Evolutionary conservation across 805 yeast species (phyloP).

Genomic region (Schwanniomyces vanrijiae): DNA sequence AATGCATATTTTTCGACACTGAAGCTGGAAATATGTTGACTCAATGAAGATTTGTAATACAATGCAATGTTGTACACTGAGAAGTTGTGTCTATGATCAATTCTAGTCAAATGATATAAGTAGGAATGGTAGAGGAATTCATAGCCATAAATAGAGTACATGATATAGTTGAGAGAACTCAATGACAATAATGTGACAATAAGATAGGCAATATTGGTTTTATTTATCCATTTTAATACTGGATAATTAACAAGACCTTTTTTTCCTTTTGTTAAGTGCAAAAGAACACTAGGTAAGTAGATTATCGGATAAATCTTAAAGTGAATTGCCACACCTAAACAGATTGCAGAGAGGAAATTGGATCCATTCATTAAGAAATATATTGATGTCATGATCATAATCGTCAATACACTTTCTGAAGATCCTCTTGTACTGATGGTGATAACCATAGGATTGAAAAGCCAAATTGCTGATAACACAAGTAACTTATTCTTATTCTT

Average conservation of each 20-base stretch:
- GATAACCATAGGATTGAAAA: constrained; percentile 91
- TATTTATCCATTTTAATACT: constrained; percentile 39
- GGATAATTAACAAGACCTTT: constrained; percentile 25
- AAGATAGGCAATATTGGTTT: constrained; percentile 23
- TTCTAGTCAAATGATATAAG: constrained; percentile 74
- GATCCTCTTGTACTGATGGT: constrained; percentile 93
- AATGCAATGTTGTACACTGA: constrained; percentile 79
- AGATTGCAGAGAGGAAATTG: constrained; percentile 34
- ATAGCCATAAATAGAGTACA: constrained; percentile 71
- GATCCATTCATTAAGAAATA: constrained; percentile 41
- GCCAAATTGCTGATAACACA: constrained; percentile 66
- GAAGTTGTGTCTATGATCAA: constrained; percentile 95
- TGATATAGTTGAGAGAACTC: constrained; percentile 45
- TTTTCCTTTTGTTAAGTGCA: constrained; percentile 34
- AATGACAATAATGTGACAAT: constrained; percentile 45
- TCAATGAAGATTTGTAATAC: constrained; percentile 54
- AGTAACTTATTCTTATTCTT: constrained; percentile 32
- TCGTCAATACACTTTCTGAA: constrained; percentile 85
- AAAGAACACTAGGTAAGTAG: constrained; percentile 70
- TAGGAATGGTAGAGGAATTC: constrained; percentile 79
- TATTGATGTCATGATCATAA: constrained; percentile 62
- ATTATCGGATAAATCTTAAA: constrained; percentile 91
- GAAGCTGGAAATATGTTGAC: constrained; percentile 1
- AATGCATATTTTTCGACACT: constrained; percentile 65
- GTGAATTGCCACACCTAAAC: constrained; percentile 80